Base-by-base conservation (phyloP, 106 monocot genomes). In the Narthecium ossifragum region DNA sequence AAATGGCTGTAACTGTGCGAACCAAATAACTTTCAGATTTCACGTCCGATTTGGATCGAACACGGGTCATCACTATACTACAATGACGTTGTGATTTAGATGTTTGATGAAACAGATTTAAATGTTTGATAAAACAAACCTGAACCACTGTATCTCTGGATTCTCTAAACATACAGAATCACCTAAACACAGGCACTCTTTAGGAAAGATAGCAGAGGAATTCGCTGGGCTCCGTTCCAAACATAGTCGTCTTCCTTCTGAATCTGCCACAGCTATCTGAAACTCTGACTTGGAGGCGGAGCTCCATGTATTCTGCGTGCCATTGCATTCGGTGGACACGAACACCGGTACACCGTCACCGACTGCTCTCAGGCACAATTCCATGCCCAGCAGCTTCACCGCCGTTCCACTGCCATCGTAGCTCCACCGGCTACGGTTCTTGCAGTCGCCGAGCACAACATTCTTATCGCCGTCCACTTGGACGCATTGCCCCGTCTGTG, bases 91-190 rank as follows among this genome's bases (percentile, higher is more conserved):
- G n/a, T n/a, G n/a, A n/a, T n/a, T n/a, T n/a, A n/a, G n/a, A n/a
- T n/a, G n/a, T n/a, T n/a, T n/a, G n/a, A n/a, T n/a, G n/a, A n/a
- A n/a, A n/a, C n/a, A n/a, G n/a, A n/a, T n/a, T n/a, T n/a, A n/a
- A n/a, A 70, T 13, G 37, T 80, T 80, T 20, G 80, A 66, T 4
- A 62, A 0, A 5, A 80, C 15, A 15, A 80, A 51, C 22, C 43
- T 56, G 49, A 80, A 80, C 80, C 80, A 80, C 57, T 80, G 80
- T 0, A 30, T 20, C 37, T 75, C 49, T 6, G 75, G 71, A 37
- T 80, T 70, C 43, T 45, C 50, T 8, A 57, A 51, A 45, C 80
- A 80, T 14, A 6, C 32, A 0, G 62, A 45, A 27, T 20, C 66
- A 2, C 20, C 21, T 8, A 67, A 21, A 40, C 80, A 80, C 14